A percentile compares a stretch with the other conserved stretches of the same genome.
Conservation (phyloP, 2,329 filamentous ascomycete genomes). For the Tympanopsis confertula region DNA sequence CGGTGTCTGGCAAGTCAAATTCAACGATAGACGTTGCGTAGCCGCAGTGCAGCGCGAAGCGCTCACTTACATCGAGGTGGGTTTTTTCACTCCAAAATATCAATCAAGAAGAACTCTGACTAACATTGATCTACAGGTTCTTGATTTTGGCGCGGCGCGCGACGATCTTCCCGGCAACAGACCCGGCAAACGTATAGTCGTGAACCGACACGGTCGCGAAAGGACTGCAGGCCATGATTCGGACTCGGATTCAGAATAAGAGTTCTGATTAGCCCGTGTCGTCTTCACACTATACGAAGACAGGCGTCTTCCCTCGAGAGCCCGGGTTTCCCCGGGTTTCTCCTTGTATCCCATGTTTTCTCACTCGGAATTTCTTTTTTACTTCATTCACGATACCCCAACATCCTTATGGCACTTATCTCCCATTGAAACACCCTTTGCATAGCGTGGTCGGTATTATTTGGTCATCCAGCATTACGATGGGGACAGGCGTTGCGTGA, state of each 20-base stretch:
- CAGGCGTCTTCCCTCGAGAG: too few relatives aligned
- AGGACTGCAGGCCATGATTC: conserved; percentile 15
- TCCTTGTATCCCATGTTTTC: not conserved
- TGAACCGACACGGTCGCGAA: conserved; percentile 43
- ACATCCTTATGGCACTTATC: not conserved
- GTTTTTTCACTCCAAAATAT: conserved; percentile 13
- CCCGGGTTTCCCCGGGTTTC: not conserved
- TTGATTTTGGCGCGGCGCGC: conserved; percentile 89
- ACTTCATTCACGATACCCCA: not conserved
- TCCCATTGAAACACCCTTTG: not conserved
- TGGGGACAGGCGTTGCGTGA: too few relatives aligned
- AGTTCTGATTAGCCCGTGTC: not conserved
- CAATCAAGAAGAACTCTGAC: conserved; percentile 9
- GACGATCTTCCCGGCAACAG: conserved; percentile 72
- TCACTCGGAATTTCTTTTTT: not conserved
- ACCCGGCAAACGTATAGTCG: conserved; percentile 67
- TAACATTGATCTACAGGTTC: conserved; percentile 50
- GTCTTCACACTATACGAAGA: not conserved
- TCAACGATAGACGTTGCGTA: conserved; percentile 88
- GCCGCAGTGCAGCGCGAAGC: conserved; percentile 89
- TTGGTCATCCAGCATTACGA: too few relatives aligned
- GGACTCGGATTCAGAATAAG: not conserved
- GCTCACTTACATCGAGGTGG: conserved; percentile 89
- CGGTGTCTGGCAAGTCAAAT: conserved; percentile 98
- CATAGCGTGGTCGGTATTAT: not conserved